These are phyloP conservation scores for Epichloe baconii DNA, from an alignment of 2,329 filamentous ascomycete species.

Conservation along the genomic window DNA sequence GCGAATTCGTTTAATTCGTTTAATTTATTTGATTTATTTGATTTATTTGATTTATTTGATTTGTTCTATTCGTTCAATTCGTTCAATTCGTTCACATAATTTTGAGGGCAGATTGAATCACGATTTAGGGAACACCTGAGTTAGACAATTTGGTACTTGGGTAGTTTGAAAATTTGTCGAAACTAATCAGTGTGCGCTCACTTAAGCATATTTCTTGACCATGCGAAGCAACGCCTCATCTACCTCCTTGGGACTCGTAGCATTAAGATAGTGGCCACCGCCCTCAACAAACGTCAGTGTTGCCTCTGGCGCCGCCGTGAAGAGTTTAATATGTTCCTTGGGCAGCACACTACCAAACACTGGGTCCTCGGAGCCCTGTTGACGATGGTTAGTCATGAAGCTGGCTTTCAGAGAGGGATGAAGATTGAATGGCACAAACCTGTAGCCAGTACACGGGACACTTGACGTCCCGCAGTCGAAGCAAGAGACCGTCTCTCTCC, in stretches of 20 bases:
- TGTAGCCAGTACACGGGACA: constrained; percentile 42
- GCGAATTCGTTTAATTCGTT: too few species aligned
- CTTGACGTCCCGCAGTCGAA: constrained; percentile 31
- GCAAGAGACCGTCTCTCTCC: constrained; percentile 33
- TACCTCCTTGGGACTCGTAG: constrained; percentile 33
- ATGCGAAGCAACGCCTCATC: constrained; percentile 31
- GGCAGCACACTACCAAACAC: constrained; percentile 28
- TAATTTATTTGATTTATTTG: too few species aligned
- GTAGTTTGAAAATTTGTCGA: neutral
- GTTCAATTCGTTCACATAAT: too few species aligned
- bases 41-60: too few species aligned
- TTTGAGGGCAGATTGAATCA: neutral
- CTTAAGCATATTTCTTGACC: constrained; percentile 20
- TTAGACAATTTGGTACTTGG: neutral
- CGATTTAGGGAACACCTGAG: too few species aligned
- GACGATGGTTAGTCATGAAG: neutral
- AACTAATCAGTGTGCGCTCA: neutral
- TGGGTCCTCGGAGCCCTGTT: constrained; percentile 31
- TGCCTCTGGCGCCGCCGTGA: constrained; percentile 31
- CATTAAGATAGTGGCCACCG: constrained; percentile 36
- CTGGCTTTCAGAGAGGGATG: neutral
- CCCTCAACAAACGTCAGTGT: constrained; percentile 30
- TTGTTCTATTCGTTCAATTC: too few species aligned
- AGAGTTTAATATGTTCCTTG: constrained; percentile 36
- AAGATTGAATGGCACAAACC: constrained; percentile 15